Conservation (phyloP, 2,329 filamentous ascomycete genomes). For the Thelonectria discophora region DNA sequence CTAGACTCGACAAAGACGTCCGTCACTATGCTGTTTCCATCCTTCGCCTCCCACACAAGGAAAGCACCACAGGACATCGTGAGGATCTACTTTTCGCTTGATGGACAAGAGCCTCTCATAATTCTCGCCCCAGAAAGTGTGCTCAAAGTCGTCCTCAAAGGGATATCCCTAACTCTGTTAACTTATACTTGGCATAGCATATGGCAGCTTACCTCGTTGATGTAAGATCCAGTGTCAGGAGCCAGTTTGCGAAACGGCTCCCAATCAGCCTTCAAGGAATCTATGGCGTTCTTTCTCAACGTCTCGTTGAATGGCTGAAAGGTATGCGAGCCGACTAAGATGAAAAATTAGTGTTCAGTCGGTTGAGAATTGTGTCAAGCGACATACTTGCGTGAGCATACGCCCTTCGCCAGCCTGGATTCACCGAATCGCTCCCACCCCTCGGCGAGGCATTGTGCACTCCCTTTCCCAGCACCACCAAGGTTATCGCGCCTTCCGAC, state of each 20-base stretch:
- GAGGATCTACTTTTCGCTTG: constrained; percentile 57
- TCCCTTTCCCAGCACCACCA: constrained; percentile 56
- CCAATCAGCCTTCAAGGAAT: constrained; percentile 39
- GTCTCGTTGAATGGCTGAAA: constrained; percentile 48
- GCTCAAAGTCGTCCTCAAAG: constrained; percentile 50
- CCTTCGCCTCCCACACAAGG: constrained; percentile 58
- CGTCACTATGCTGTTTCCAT: constrained; percentile 45
- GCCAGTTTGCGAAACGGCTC: constrained; percentile 51
- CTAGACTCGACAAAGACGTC: constrained; percentile 38
- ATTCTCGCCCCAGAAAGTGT: constrained; percentile 56
- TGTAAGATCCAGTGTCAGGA: constrained; percentile 53
- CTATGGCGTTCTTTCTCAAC: constrained; percentile 39
- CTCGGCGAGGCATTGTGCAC: constrained; percentile 54
- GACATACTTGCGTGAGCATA: constrained; percentile 53
- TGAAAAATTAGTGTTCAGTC: neutral
- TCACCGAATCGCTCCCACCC: constrained; percentile 57
- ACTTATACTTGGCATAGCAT: accelerated
- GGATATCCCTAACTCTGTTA: constrained; percentile 44
- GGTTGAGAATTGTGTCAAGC: constrained; percentile 20
- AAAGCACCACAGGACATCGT: constrained; percentile 58
- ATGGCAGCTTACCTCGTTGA: constrained; percentile 53
- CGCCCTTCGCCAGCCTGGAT: constrained; percentile 61
- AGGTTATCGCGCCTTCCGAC: constrained; percentile 43
- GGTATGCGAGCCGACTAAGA: constrained; percentile 38
- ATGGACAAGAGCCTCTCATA: constrained; percentile 55